Evolutionary conservation across 805 yeast genomes (phyloP), one percentile per base, ranked within the genome.

Genomic region (Cyberlindnera misumaiensis): DNA sequence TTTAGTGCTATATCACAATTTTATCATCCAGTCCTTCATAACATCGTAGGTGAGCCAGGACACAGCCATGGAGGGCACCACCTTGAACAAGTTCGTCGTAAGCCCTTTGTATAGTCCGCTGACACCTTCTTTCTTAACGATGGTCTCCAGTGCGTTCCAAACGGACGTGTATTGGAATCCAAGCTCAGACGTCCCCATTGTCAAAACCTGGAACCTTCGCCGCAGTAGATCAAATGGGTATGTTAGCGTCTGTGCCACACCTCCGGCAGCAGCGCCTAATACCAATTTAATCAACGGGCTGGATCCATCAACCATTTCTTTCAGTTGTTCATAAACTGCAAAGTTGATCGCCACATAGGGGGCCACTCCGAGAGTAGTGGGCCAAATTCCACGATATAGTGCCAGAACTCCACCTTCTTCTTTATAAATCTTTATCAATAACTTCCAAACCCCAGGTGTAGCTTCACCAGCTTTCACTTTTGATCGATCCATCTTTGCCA

Each of bases 281-380:
- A 72, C 48, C 17, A 90, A 62, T 52, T 81, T 83, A 62, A 77
- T 75, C 28, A 62, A 46, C 4, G 81, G 77, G 40, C 61, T 56
- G 35, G 50, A 51, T 34, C 59, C 38, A 5, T 40, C 64, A 58
- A 72, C 62, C 38, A 65, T 54, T 42, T 81, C 93, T 45, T 88
- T 76, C 47, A 88, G 55, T 44, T 74, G 77, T 55, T 93, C 97
- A 65, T 89, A 90, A 33, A 87, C 77, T 3, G 96, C 82, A 57
- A 90, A 90, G 61, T 89, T 90, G 37, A 90, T 73, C 4, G 96
- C 96, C 25, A 87, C 96, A 55, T 89, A 93, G 1, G 97, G 97
- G 1, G 96, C 97, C 15, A 93, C 96, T 2, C 97, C 97, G 41
- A 85, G 62, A 2, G 89, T 77, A 0, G 97, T 90, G n/a, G 97